Evolutionary conservation across 345 rosid genomes (phyloP), one percentile per base, ranked within the genome.

Genomic region (Eucalyptus pumila): DNA sequence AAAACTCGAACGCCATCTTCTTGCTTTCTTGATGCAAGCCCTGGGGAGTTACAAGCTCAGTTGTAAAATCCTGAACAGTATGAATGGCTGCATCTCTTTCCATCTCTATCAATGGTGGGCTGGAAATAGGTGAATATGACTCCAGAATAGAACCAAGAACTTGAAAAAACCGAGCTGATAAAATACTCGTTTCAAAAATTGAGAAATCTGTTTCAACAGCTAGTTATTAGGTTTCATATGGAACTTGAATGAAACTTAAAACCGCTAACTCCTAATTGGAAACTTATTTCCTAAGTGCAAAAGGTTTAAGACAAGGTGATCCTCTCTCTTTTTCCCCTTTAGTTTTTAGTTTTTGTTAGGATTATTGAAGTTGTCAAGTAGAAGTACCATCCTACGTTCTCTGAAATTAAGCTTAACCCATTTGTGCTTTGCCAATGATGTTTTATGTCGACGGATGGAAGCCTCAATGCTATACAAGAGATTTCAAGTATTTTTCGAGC

Each of bases 221-320:
- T 56, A 56, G 0, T 0, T 52, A 52, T 0, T 0, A 52, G 0
- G 0, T 56, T 56, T 56, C 60, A 9, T 3, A 19, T 0, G 1
- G 2, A 21, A 54, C 1, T 5, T 54, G n/a, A n/a, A n/a, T n/a
- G n/a, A n/a, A n/a, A n/a, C n/a, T 1, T 0, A 23, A 0, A 21
- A 54, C 2, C 11, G 2, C 0, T 54, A 0, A 23, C 0, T 0
- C 26, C 60, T 54, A 54, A 2, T 0, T 7, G 9, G 0, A 2
- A 45, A 45, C 3, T 23, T 26, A 3, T 51, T 85, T 30, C 14
- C 54, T 0, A 19, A 3, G 11, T n/a, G 40, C 40, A n/a, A 65
- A n/a, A 7, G 1, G 11, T n/a, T 8, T 8, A 0, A n/a, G 37
- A n/a, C 76, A 15, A 65, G 6, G 40, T 14, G 1, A 65, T n/a